Evolutionary conservation across 1,284 basidiomycete species (phyloP).

Genomic region (Trichosporon sp.): DNA sequence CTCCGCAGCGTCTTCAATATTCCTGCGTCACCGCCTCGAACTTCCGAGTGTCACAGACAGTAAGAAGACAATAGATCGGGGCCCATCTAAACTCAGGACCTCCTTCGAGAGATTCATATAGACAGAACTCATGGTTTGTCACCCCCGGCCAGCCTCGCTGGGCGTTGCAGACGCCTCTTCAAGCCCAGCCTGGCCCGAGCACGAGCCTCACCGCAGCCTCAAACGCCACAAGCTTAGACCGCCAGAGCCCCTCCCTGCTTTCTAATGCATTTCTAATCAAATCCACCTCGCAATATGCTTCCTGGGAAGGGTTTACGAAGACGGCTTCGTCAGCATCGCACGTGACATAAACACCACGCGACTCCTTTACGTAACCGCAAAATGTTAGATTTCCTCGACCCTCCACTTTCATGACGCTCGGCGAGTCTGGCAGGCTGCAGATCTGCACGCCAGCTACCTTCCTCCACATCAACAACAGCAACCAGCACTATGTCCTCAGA

Average conservation of each 20-base stretch:
- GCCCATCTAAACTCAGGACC: neutral
- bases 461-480: neutral
- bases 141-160: neutral
- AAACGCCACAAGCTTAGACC: neutral
- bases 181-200: neutral
- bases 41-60: neutral
- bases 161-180: neutral
- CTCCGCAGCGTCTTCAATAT: neutral
- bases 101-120: neutral
- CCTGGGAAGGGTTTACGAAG: too few species aligned
- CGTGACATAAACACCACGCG: neutral
- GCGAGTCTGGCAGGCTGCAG: neutral
- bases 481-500: constrained; percentile 7
- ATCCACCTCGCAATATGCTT: neutral
- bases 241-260: too few species aligned
- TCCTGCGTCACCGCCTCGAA: neutral
- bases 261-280: neutral
- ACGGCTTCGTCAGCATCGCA: neutral
- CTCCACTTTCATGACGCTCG: constrained; percentile 12
- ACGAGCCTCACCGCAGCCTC: neutral
- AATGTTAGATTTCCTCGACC: constrained; percentile 15
- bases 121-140: neutral
- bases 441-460: neutral
- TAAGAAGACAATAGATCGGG: neutral
- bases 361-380: constrained; percentile 6